phyloP scores from a whole-genome alignment of 345 rosid species.

The Ceriops zippeliana region DNA sequence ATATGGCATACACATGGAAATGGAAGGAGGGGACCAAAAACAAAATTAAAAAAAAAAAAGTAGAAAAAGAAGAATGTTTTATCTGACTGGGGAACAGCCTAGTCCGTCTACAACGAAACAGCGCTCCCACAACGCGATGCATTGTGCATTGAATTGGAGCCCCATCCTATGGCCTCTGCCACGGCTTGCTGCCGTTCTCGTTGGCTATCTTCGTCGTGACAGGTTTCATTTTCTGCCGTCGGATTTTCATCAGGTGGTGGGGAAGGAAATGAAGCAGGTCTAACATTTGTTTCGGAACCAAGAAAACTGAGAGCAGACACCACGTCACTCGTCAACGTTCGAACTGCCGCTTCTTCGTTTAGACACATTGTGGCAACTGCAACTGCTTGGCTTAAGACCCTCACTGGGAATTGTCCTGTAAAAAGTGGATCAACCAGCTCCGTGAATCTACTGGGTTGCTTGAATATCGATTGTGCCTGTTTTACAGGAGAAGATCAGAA shows the following conservation, averaged over 20 bases:
- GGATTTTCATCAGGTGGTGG: not conserved
- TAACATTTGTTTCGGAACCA: slow-evolving; percentile 1
- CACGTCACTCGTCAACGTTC: slow-evolving; percentile 77
- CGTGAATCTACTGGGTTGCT: slow-evolving; percentile 55
- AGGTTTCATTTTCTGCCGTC: slow-evolving; percentile 2
- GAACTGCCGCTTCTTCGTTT: slow-evolving; percentile 62
- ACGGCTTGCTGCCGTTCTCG: slow-evolving; percentile 52
- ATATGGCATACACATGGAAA: not conserved
- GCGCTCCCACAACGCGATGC: slow-evolving; percentile 22
- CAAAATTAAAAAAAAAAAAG: not conserved
- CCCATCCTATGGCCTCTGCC: slow-evolving; percentile 59
- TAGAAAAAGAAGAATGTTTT: not conserved
- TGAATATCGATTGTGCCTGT: slow-evolving; percentile 80
- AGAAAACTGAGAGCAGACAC: slow-evolving; percentile 74
- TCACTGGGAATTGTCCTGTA: slow-evolving; percentile 46
- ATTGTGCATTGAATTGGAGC: not conserved
- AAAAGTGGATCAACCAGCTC: slow-evolving; percentile 73
- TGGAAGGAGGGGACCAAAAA: not conserved
- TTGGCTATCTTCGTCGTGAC: slow-evolving; percentile 13
- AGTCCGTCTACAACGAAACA: slow-evolving; percentile 2
- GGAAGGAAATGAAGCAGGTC: not conserved
- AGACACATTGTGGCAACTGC: slow-evolving; percentile 90
- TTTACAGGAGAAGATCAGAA: too few species aligned
- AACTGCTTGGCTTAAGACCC: slow-evolving; percentile 67
- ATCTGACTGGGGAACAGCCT: not conserved